Evolutionary conservation across 1,139 yeast genomes (phyloP), one percentile per base, ranked within the genome.

Genomic region (Protomyces pachydermus): DNA sequence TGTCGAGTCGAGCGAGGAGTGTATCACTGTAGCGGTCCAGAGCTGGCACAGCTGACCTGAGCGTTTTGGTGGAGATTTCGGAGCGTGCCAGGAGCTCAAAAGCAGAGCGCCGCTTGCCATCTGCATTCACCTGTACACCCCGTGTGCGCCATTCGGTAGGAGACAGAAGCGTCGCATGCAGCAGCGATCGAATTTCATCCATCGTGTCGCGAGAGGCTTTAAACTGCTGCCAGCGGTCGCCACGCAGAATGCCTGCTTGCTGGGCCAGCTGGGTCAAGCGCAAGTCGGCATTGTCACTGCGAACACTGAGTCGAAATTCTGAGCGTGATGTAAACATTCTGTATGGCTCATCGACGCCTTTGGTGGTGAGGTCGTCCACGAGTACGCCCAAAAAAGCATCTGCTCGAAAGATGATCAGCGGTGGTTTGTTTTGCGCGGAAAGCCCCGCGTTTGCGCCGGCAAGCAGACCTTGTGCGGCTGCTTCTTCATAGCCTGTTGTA

Each of bases 401-500:
- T 0, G 90, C 81, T 67, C 99, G 79, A 18, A 83, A 80, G 20
- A 95, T 71, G 39, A 79, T 77, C 67, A 93, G 75, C 1, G 84
- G 82, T 25, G 60, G 61, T n/a, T 61, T 46, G 0, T 78, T 79
- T 3, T 79, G 78, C 32, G 86, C 78, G 0, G 76, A 62, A n/a
- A 77, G 67, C 0, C 91, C 93, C 0, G 98, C 98, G 73, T 95
- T 95, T 48, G 91, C 87, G 5, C 99, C 99, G 1, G 99, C 98
- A 58, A 95, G 77, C 65, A 91, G 81, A 0, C 99, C 99, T 51
- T 66, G 68, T 0, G 98, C 86, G 1, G 97, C 97, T 0, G 99
- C 99, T 74, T 95, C 99, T 76, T 95, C 99, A 71, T 95, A 95
- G 0, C 99, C 99, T 0, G 99, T 95, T 0, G 99, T 95, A 54